Base-by-base conservation (phyloP, 306 rosid genomes). In the Vicia faba region DNA sequence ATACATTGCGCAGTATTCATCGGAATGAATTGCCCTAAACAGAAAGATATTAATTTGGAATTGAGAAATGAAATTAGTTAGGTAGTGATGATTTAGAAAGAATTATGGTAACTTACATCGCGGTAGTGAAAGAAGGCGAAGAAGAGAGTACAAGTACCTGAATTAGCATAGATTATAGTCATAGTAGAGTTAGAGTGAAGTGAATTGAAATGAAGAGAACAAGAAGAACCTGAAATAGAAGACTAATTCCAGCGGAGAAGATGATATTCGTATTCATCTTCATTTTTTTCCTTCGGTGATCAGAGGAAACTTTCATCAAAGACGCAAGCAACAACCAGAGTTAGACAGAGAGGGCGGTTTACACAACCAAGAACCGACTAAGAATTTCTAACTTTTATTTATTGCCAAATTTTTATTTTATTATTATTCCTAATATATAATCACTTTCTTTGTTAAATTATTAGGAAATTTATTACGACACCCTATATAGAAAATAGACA, bases 1-100 rank as follows among this genome's bases (percentile, higher is more conserved):
- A 80, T 87, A 92, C 98, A 92, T 92, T 43, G 98, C 93, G 83
- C 98, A 92, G 81, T 86, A 92, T 68, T 84, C 96, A 71, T 64
- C 28, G 33, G 91, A 78, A 75, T 92, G 96, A 25, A 44, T 78
- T 68, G 74, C 80, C 81, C 96, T 92, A 71, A 62, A 28, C 44
- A 78, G 9, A 44, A 39, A 62, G 4, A 62, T 20, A 67, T 25
- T n/a, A 43, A 14, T 56, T 71, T 15, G 23, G 18, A 38, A 38
- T 25, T 5, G 20, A 28, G 40, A 28, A 11, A 28, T 11, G 35
- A 73, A 57, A 10, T 18, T 19, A 50, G 56, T 18, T 50, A 8
- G 56, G 61, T 38, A 72, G 33, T 10, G 12, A 12, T n/a, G 51
- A 8, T 19, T 60, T 11, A 28, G 69, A 28, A 14, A 69, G 64